Base-by-base conservation (phyloP, 2,329 filamentous ascomycete genomes). In the Fusarium transvaalense region DNA sequence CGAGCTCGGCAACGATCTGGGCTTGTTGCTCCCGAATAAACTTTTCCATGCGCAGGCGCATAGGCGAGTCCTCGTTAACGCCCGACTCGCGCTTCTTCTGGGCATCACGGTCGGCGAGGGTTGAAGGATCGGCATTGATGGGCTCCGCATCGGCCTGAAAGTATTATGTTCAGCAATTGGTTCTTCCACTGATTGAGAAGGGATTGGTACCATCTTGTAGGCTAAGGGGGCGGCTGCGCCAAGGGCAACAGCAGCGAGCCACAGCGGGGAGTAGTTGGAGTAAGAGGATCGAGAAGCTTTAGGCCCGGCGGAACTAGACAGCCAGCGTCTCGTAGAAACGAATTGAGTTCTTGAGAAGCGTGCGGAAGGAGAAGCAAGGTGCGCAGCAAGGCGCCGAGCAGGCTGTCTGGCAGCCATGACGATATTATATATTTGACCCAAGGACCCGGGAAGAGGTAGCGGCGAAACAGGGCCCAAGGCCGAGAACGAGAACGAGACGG, bases 41-140 rank as follows among this genome's bases (percentile, higher is more conserved):
- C 75, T 92, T 89, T 81, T 99, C 96, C 96, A 99, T 98, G 68
- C 95, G 93, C 60, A 99, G 86, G 56, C 96, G 94, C 95, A 99
- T 98, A 3, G 96, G 94, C 15, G 95, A 97, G 73, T 89, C 84
- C 59, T 90, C 86, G 47, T 85, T 91, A 50, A 98, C 86, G 21
- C 72, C 71, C 34, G 73, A 68, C 78, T 96, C 92, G 66, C 91
- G 90, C 81, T 96, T 97, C 71, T 88, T 86, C 66, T 93, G 85
- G 68, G 88, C 89, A 79, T 98, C 96, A 74, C 92, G 89, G 77
- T 97, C 92, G 74, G 93, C 94, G 71, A 97, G 92, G 39, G 91
- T 87, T 31, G 92, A 85, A 46, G 82, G 76, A 73, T 94, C 91
- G 75, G 88, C 81, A 56, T 82, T 78, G 58, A 80, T 71, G 53